Base-by-base conservation (phyloP, 768 basidiomycete species). In the Hypholoma sublateritium region DNA sequence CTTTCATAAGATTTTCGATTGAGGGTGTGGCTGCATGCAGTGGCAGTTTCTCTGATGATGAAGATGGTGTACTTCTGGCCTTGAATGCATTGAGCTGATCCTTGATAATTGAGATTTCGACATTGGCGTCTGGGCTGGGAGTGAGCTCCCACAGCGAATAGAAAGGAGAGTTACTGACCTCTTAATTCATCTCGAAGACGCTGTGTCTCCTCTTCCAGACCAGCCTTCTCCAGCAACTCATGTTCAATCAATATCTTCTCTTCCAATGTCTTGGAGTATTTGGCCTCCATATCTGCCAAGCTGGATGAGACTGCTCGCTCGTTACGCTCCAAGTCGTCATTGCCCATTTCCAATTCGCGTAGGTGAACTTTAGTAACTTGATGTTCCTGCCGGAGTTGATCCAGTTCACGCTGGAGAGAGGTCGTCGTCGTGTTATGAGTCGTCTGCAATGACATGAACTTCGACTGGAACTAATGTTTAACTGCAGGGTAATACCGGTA, bases 201-300 rank as follows among this genome's bases (percentile, higher is more conserved):
- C 71, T 98, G 97, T 46, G 80, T 83, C 65, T 95, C 90, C 70
- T 96, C 95, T 67, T 98, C 95, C 43, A 97, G 68, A 61, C 80
- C 86, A 4, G 93, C 92, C 70, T 96, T 97, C 71, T 89, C 89
- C 24, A 98, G 75, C 32, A 98, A 78, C 65, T 99, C 97, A 62
- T 98, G 94, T 71, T 99, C 97, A 36, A 98, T 81, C 24, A 99
- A 75, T 54, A 98, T 98, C 75, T 98, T 98, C 76, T 98, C 95
- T 72, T 99, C 97, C 34, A 98, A 77, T 1, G 89, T 90, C 52
- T 87, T 83, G 57, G 94, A 87, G 74, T 98, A 96, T 70, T 89
- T 93, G 63, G 84, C 77, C 74, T 97, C 95, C 65, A 93, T 78
- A 68, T 91, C 90, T 4, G 88, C 89, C 63, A 95, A 73, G 64